phyloP scores from a whole-genome alignment of 768 basidiomycete species.

The Lentinula aciculospora region DNA sequence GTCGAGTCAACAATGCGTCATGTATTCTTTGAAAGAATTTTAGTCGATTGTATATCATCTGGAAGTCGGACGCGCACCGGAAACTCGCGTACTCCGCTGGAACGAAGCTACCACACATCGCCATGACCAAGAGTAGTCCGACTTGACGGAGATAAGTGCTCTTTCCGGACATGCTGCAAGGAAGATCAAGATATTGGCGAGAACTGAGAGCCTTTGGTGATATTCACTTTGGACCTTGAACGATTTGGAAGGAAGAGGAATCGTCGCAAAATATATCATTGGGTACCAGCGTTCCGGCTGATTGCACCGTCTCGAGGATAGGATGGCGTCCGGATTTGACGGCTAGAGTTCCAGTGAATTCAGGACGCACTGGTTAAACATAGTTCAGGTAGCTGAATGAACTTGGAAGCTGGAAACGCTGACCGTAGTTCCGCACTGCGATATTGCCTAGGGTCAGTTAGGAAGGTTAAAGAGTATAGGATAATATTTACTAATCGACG shows the following conservation, averaged over 20 bases:
- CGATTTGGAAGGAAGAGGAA: constrained; percentile 81
- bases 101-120: constrained; percentile 87
- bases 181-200: neutral
- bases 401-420: neutral
- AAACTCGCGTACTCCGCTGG: constrained; percentile 94
- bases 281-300: constrained; percentile 65
- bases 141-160: constrained; percentile 91
- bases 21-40: constrained; percentile 48
- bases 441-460: neutral
- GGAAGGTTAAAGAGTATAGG: neutral
- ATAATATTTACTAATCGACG: constrained; percentile 61
- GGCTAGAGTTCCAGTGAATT: constrained; percentile 85
- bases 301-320: constrained; percentile 69
- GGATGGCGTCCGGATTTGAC: constrained; percentile 90
- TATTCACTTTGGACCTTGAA: constrained; percentile 85
- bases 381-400: neutral
- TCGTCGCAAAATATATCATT: constrained; percentile 91
- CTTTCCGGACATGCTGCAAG: constrained; percentile 50
- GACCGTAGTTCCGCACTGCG: constrained; percentile 45
- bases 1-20: constrained; percentile 75
- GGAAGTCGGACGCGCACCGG: constrained; percentile 31
- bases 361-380: constrained; percentile 65
- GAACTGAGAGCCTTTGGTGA: neutral
- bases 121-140: constrained; percentile 78
- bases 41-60: neutral